Percentiles rank a stretch among this genome's conserved stretches.
Conservation (phyloP, 768 basidiomycete species). For the Astraeus odoratus region DNA sequence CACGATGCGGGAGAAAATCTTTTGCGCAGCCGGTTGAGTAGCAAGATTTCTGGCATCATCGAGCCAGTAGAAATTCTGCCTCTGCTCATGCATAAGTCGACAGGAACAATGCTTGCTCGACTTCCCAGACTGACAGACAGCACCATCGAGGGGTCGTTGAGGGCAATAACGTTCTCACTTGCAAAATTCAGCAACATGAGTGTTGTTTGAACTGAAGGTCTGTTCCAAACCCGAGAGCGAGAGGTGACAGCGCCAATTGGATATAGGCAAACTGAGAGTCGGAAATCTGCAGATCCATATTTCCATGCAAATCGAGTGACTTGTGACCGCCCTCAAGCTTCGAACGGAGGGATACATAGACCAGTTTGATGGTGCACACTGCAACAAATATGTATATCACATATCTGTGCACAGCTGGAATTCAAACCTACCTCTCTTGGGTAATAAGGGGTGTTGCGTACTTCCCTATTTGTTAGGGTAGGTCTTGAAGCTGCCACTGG, state of each 20-base stretch:
- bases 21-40: too few relatives aligned
- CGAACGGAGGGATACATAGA: constrained; percentile 76
- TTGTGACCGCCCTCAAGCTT: constrained; percentile 88
- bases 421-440: constrained; percentile 64
- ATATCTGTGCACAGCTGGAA: too few relatives aligned
- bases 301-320: constrained; percentile 87
- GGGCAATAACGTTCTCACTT: constrained; percentile 58
- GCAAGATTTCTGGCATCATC: too few relatives aligned
- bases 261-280: constrained; percentile 70
- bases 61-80: too few relatives aligned
- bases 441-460: constrained; percentile 67
- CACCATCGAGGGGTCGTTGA: constrained; percentile 88
- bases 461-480: constrained; percentile 35
- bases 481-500: constrained; percentile 44
- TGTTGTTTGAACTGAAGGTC: constrained; percentile 95
- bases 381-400: too few relatives aligned
- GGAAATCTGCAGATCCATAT: constrained; percentile 85
- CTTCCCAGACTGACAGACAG: too few relatives aligned
- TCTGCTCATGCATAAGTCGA: too few relatives aligned
- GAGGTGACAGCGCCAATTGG: constrained; percentile 54
- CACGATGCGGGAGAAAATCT: too few relatives aligned
- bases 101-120: too few relatives aligned
- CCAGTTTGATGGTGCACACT: constrained; percentile 83
- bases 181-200: constrained; percentile 83
- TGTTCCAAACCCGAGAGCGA: constrained; percentile 52